Conservation (phyloP, 805 yeast genomes). For the Pichia cephalocereana region DNA sequence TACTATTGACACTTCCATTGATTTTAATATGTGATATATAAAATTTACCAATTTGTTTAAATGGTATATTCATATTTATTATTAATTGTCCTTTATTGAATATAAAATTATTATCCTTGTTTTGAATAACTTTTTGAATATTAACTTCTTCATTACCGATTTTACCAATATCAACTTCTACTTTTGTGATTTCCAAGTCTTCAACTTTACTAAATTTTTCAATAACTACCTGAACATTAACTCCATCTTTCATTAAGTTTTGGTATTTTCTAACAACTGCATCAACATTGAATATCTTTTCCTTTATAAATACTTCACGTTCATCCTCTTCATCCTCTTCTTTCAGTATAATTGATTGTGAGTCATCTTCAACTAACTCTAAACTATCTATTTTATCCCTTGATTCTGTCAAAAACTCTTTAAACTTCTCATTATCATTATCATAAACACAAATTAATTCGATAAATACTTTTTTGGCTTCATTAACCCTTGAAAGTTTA, state of each 20-base stretch:
- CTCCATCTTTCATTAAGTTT: conserved; percentile 7
- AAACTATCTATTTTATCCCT: conserved; percentile 1
- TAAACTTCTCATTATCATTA: background rate
- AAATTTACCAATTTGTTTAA: conserved; percentile 16
- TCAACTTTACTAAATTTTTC: conserved; percentile 19
- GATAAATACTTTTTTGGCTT: conserved; percentile 25
- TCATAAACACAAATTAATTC: conserved; percentile 19
- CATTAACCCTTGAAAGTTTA: conserved; percentile 23
- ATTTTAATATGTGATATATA: conserved; percentile 14
- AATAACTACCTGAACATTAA: conserved; percentile 25
- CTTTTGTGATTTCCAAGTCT: conserved; percentile 10
- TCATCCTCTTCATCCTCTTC: background rate
- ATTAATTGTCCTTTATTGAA: background rate
- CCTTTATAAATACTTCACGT: background rate
- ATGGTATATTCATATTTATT: no score
- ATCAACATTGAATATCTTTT: background rate
- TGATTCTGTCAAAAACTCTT: background rate
- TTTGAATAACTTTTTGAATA: background rate
- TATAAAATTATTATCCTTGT: background rate
- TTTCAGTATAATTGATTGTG: background rate
- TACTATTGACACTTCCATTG: conserved; percentile 6
- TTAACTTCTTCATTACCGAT: background rate
- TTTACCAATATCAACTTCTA: conserved; percentile 14
- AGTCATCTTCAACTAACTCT: background rate
- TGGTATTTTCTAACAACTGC: conserved; percentile 3